Percentiles rank a stretch among this genome's conserved stretches.
These are phyloP conservation scores for Candida ponderosae DNA, from an alignment of 805 yeast species.

Conservation along the genomic window DNA sequence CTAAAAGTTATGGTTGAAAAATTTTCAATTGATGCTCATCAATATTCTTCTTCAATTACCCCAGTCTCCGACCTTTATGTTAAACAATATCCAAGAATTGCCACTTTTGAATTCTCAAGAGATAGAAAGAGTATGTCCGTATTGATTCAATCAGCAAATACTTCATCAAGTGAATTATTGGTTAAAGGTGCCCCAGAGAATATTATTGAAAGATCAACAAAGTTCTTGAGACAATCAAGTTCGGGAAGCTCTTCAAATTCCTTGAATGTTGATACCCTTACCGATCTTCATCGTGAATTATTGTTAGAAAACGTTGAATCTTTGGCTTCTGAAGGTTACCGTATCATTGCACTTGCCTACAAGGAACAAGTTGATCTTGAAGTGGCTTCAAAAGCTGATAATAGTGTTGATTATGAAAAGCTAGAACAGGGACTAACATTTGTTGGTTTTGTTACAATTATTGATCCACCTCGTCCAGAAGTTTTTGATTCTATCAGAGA, in stretches of 20 bases:
- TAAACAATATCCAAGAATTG: constrained; percentile 20
- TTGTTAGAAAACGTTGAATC: constrained; percentile 29
- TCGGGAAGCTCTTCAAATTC: constrained; percentile 11
- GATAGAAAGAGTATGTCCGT: constrained; percentile 49
- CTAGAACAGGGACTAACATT: constrained; percentile 21
- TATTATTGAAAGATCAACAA: constrained; percentile 32
- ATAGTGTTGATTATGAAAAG: constrained; percentile 31
- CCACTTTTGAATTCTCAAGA: constrained; percentile 39
- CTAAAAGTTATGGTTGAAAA: constrained; percentile 34
- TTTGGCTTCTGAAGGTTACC: constrained; percentile 26
- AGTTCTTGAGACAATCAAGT: constrained; percentile 24
- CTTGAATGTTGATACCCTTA: constrained; percentile 16
- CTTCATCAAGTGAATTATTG: constrained; percentile 20
- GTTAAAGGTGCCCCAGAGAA: constrained; percentile 54
- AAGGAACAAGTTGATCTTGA: constrained; percentile 26
- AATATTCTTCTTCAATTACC: constrained; percentile 26
- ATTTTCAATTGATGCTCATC: constrained; percentile 11
- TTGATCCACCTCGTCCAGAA: constrained; percentile 37
- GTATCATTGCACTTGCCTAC: constrained; percentile 26
- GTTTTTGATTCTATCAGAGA: constrained; percentile 25
- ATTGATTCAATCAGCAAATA: constrained; percentile 23
- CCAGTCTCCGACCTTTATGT: constrained; percentile 19
- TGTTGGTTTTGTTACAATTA: constrained; percentile 33
- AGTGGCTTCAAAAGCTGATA: constrained; percentile 17
- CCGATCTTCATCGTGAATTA: constrained; percentile 23